Evolutionary conservation across 1,284 basidiomycete genomes (phyloP).

Genomic region (Ceratobasidium sp.): DNA sequence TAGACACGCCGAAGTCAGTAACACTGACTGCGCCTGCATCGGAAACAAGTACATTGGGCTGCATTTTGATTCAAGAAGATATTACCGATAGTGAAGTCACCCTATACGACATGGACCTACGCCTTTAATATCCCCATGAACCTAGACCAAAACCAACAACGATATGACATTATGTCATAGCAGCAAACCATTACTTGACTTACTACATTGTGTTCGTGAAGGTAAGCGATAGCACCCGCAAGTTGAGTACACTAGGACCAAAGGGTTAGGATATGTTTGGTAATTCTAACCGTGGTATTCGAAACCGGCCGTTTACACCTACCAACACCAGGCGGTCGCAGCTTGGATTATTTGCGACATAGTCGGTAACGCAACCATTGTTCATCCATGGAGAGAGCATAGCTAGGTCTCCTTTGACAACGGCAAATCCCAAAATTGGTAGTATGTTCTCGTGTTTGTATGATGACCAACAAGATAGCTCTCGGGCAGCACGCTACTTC

Average conservation of each 20-base stretch:
- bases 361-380: not conserved
- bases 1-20: not conserved
- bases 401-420: not conserved
- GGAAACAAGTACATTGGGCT: conserved; percentile 1
- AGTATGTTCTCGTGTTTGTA: not conserved
- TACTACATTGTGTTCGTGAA: conserved; percentile 10
- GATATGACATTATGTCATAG: not conserved
- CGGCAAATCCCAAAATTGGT: not conserved
- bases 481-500: conserved; percentile 3
- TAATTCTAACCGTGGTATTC: too few species aligned
- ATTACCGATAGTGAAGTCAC: too few species aligned
- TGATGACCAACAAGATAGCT: not conserved
- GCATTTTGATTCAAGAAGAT: not conserved
- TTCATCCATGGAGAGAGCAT: not conserved
- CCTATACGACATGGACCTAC: not conserved
- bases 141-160: not conserved
- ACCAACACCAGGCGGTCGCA: not conserved
- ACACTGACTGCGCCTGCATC: not conserved
- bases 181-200: not conserved
- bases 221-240: not conserved
- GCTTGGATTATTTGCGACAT: not conserved
- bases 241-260: not conserved
- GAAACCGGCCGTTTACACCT: too few species aligned
- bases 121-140: conserved; percentile 22
- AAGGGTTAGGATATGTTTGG: not conserved